phyloP scores from a whole-genome alignment of 805 yeast genomes.

The Metschnikowia reukaufii region DNA sequence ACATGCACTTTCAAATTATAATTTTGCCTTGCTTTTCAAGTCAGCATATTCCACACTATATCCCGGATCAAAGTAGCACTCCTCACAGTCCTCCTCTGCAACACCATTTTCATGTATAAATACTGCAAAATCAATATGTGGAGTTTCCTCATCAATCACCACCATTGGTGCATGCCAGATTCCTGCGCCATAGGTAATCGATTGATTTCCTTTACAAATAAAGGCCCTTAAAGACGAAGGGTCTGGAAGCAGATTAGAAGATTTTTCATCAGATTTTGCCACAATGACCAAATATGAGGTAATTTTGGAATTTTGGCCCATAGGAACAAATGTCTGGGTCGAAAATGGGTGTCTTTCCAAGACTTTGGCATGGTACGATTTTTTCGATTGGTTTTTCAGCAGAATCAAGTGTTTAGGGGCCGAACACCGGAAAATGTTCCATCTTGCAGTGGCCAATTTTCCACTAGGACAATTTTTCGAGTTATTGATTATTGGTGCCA shows the following conservation, averaged over 20 bases:
- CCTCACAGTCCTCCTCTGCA: constrained; percentile 78
- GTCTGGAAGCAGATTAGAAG: constrained; percentile 54
- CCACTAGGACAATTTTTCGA: constrained; percentile 50
- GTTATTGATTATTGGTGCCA: constrained; percentile 63
- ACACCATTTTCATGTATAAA: constrained; percentile 82
- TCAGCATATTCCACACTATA: constrained; percentile 32
- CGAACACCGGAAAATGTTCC: constrained; percentile 81
- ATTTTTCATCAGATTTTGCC: constrained; percentile 50
- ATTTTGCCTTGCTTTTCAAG: constrained; percentile 7
- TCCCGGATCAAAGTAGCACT: constrained; percentile 68
- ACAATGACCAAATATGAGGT: constrained; percentile 77
- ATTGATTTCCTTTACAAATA: constrained; percentile 76
- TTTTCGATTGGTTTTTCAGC: background rate
- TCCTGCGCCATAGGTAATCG: constrained; percentile 82
- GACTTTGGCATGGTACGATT: constrained; percentile 56
- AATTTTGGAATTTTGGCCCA: constrained; percentile 59
- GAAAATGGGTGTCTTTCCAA: constrained; percentile 88
- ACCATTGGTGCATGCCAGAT: constrained; percentile 99
- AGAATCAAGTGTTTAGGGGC: constrained; percentile 65
- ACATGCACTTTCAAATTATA: too few relatives aligned
- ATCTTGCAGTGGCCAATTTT: constrained; percentile 56
- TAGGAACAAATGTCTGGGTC: constrained; percentile 88
- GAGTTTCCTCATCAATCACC: constrained; percentile 59
- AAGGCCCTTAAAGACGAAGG: constrained; percentile 64
- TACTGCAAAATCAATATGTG: constrained; percentile 76